Base-by-base conservation (phyloP, 306 rosid genomes). In the Vicia faba region DNA sequence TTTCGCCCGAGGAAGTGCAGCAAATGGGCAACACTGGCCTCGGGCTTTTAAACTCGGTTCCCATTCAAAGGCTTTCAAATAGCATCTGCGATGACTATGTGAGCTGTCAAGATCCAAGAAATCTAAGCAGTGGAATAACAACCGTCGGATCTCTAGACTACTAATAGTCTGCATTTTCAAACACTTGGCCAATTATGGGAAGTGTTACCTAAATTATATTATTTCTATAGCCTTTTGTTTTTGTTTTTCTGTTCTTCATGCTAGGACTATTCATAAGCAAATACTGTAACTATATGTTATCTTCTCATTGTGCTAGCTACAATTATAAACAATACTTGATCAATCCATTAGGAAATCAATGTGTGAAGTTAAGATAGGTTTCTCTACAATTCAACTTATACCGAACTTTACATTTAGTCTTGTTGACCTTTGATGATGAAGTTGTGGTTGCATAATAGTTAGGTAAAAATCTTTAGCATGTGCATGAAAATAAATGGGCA, bases 1-100 rank as follows among this genome's bases (percentile, higher is more conserved):
- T 92, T n/a, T 92, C 98, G 12, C 96, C 96, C 16, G 91, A 87
- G 63, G 98, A 92, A 83, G 87, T 89, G 87, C 96, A 87, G 79
- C 96, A 86, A 76, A 89, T 86, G 98, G 93, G 91, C 55, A 89
- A 89, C 77, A 79, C 76, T 43, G 97, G 90, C 43, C 83, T 86
- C 5, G 90, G 88, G 81, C 95, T 88, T 48, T 81, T 86, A 79
- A 84, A 80, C 72, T 83, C 92, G 0, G 88, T 88, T 68, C 96
- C 96, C 3, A 82, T 80, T 64, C 97, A 93, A 78, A 88, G 91
- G 87, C 89, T 88, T 64, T 82, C 96, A n/a, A 82, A 63, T 48
- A 81, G 79, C 66, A 65, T 86, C 64, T 85, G 90, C 38, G 99
- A 88, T 20, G 85, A 85, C 73, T 93, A 83, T 1, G 75, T 75